These are phyloP conservation scores for Effrenium voratum DNA, from an alignment of 73 alveolate genomes.

Conservation along the genomic window DNA sequence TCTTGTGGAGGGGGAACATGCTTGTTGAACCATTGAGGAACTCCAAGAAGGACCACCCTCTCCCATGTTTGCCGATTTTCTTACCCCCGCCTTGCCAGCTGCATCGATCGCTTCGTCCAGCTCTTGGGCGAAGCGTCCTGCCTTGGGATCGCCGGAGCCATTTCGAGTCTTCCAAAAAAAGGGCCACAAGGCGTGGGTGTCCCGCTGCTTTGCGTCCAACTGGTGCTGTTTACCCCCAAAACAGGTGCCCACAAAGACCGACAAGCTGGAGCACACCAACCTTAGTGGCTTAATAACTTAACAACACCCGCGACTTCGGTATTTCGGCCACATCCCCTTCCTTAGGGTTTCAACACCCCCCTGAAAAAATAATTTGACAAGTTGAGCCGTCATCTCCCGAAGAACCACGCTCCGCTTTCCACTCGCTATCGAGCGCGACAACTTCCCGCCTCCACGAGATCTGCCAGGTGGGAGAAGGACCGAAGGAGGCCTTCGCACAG, in stretches of 20 bases:
- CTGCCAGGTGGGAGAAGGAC: slow-evolving; percentile 26
- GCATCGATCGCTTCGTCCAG: slow-evolving; percentile 72
- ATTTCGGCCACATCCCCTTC: no score
- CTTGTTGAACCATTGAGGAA: no score
- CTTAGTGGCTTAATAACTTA: no score
- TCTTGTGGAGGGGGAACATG: no score
- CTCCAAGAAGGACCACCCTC: no score
- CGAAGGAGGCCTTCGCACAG: slow-evolving; percentile 20
- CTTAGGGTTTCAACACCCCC: not conserved
- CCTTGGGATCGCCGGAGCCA: not conserved
- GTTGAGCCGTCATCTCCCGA: not conserved
- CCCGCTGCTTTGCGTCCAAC: not conserved
- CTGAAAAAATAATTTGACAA: not conserved
- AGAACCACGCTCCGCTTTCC: no score
- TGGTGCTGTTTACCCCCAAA: no score
- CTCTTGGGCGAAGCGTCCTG: slow-evolving; percentile 35
- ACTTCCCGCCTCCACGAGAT: slow-evolving; percentile 51
- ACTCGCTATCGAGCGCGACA: no score
- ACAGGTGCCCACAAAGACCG: no score
- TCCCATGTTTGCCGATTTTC: no score
- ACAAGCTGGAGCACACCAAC: no score
- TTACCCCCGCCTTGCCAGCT: slow-evolving; percentile 12
- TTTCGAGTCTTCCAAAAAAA: not conserved
- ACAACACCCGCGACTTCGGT: no score
- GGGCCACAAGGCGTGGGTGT: not conserved